Evolutionary conservation across 495 filamentous ascomycete species (phyloP).

Genomic region (Talaromyces adpressus): DNA sequence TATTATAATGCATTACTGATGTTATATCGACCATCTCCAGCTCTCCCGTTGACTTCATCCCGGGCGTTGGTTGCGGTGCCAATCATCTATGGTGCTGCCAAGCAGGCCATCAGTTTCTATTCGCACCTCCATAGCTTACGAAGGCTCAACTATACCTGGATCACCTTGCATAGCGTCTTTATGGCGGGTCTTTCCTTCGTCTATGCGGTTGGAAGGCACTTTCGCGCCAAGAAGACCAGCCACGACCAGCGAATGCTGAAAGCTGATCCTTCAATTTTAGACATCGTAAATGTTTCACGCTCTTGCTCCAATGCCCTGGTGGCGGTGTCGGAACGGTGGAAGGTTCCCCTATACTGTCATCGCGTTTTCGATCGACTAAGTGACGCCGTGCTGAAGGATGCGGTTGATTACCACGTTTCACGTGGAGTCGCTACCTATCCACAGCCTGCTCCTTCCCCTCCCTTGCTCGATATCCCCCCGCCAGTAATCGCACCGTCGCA

Average conservation of each 20-base stretch:
- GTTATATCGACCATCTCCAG: slow-evolving; percentile 21
- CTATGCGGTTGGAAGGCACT: slow-evolving; percentile 18
- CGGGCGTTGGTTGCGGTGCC: slow-evolving; percentile 11
- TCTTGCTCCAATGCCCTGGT: slow-evolving; percentile 21
- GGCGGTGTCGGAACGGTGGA: slow-evolving; percentile 20
- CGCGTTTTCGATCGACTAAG: slow-evolving; percentile 22
- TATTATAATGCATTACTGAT: slow-evolving; percentile 20
- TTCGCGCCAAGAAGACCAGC: slow-evolving; percentile 9
- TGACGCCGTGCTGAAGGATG: slow-evolving; percentile 18
- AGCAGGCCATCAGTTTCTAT: slow-evolving; percentile 15
- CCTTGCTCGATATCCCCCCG: too few species aligned
- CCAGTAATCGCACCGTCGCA: too few species aligned
- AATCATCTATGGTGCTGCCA: slow-evolving; percentile 15
- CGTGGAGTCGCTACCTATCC: too few species aligned
- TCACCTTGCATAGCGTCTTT: slow-evolving; percentile 19
- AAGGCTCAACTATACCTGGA: slow-evolving; percentile 24
- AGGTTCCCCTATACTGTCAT: slow-evolving; percentile 15
- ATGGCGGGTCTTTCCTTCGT: slow-evolving; percentile 22
- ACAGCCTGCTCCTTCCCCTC: too few species aligned
- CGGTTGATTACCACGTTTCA: slow-evolving; percentile 13
- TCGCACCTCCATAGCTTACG: slow-evolving; percentile 16
- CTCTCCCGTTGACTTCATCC: slow-evolving; percentile 9
- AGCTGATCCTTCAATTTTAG: slow-evolving; percentile 15
- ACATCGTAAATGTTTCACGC: slow-evolving; percentile 19
- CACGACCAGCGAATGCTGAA: neutral